A percentile compares a stretch with the other conserved stretches of the same genome.
These are phyloP conservation scores for Leccinum boreale DNA, from an alignment of 768 basidiomycete species.

Conservation along the genomic window DNA sequence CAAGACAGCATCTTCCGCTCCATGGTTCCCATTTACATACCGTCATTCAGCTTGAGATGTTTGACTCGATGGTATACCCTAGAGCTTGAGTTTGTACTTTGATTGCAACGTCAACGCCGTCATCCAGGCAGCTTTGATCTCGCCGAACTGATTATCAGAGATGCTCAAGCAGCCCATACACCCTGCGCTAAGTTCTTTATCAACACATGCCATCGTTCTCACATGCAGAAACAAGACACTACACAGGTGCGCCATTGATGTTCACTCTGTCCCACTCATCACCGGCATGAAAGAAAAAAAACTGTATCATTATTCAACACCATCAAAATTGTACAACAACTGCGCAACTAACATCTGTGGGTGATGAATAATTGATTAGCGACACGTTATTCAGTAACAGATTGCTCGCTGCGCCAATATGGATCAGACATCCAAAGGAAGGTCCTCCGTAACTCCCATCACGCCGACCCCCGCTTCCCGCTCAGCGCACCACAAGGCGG, in stretches of 20 bases:
- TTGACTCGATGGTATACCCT: neutral
- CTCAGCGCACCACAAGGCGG: conserved; percentile 68
- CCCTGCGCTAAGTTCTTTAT: neutral
- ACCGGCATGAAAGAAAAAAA: neutral
- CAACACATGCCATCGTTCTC: neutral
- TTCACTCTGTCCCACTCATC: neutral
- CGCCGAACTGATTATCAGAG: neutral
- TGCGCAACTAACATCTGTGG: neutral
- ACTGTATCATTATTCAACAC: neutral
- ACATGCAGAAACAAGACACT: neutral
- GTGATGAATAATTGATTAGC: conserved; percentile 11
- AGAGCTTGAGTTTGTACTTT: neutral
- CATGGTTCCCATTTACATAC: neutral
- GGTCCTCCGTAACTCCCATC: conserved; percentile 65
- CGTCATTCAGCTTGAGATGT: neutral
- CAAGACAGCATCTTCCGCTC: neutral
- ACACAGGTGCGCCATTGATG: neutral
- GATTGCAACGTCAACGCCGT: conserved; percentile 3
- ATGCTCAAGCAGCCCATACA: neutral
- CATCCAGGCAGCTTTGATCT: neutral
- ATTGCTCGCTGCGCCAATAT: conserved; percentile 26
- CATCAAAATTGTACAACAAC: neutral
- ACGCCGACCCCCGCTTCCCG: conserved; percentile 68
- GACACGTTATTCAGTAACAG: neutral
- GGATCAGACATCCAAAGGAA: conserved; percentile 91